Conservation (phyloP, 345 rosid species). For the Atalantia buxifolia region DNA sequence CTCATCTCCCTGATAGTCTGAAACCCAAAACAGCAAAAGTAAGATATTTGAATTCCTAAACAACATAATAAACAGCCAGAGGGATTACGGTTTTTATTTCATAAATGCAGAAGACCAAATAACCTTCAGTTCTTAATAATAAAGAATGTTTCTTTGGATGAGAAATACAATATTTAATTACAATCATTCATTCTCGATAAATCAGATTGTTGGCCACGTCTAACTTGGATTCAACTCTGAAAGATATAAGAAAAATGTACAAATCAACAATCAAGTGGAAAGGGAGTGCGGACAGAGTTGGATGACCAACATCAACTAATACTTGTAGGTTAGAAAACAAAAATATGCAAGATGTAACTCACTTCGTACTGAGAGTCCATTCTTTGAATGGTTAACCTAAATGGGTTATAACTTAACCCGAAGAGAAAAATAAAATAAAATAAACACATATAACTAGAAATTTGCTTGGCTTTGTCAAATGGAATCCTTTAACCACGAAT, state of each 20-base stretch:
- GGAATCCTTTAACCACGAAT: neutral
- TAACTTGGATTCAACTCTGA: conserved; percentile 4
- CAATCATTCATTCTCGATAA: neutral
- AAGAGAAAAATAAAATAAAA: neutral
- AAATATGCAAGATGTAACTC: neutral
- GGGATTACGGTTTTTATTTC: conserved; percentile 7
- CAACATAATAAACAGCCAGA: conserved; percentile 4
- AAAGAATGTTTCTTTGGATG: neutral
- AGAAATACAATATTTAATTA: neutral
- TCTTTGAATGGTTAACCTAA: neutral
- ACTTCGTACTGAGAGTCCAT: neutral
- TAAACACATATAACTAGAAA: neutral
- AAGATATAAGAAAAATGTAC: neutral
- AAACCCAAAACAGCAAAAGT: conserved; percentile 37
- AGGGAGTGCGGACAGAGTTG: neutral
- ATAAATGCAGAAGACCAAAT: conserved; percentile 2
- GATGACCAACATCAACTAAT: neutral
- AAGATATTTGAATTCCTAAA: conserved; percentile 32
- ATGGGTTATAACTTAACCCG: neutral
- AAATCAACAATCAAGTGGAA: neutral
- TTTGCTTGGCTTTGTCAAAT: neutral
- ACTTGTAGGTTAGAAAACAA: neutral
- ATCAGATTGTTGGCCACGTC: conserved; percentile 13
- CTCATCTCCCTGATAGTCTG: conserved; percentile 87
- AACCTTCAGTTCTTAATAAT: neutral